Evolutionary conservation across 352 stramenopile genomes (phyloP).

Genomic region (Globisporangium yorkense): DNA sequence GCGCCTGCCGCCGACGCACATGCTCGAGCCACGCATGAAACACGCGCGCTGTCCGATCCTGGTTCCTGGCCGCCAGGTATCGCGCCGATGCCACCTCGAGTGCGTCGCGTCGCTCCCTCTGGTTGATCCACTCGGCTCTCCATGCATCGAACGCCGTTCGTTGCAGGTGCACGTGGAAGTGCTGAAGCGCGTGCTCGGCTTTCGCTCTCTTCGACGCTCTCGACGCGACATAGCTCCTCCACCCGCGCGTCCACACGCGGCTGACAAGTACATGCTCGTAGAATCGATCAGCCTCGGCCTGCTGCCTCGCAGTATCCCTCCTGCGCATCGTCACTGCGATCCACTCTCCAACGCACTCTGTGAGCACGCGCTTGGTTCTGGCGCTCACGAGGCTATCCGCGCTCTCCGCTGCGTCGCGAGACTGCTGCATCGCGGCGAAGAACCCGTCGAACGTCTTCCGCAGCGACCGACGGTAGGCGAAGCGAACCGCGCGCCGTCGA

Average conservation of each 20-base stretch:
- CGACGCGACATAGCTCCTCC: neutral
- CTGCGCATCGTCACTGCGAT: neutral
- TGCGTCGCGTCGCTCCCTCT: neutral
- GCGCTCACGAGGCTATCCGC: conserved; percentile 1
- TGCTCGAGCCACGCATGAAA: conserved; percentile 10
- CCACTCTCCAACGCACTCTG: conserved; percentile 3
- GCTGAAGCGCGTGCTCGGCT: neutral
- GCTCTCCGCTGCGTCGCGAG: neutral
- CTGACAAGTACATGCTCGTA: neutral
- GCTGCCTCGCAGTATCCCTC: neutral
- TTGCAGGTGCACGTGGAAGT: neutral
- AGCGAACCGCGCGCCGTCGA: conserved; percentile 10
- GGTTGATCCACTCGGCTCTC: neutral
- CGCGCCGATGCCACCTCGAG: neutral
- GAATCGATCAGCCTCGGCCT: neutral
- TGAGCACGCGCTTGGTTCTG: neutral
- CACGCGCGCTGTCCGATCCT: neutral
- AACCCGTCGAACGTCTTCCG: conserved; percentile 4
- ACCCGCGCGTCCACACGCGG: conserved; percentile 5
- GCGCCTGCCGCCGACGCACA: conserved; percentile 1
- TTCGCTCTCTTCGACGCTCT: neutral
- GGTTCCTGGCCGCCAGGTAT: neutral
- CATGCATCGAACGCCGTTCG: conserved; percentile 1
- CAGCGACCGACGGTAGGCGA: conserved; percentile 8
- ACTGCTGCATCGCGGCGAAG: neutral